phyloP scores from a whole-genome alignment of 2,329 filamentous ascomycete species.

The Escovopsis sp. region DNA sequence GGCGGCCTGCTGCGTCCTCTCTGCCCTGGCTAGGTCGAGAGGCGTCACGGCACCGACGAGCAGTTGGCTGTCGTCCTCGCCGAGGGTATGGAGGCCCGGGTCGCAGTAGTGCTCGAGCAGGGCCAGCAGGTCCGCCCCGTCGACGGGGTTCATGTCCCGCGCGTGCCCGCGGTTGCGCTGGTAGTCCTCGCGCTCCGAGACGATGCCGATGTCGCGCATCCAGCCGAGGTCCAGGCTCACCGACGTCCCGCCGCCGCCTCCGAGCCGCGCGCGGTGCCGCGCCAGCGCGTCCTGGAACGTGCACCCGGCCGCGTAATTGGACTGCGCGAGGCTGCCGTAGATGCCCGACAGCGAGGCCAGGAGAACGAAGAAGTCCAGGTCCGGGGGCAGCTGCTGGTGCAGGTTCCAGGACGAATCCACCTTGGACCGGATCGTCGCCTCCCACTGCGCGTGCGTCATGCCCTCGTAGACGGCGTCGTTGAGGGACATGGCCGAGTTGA shows the following conservation, averaged over 20 bases:
- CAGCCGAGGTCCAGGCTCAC: conserved; percentile 9
- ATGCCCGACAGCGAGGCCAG: conserved; percentile 21
- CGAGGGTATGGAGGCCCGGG: background rate
- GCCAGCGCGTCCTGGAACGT: conserved; percentile 17
- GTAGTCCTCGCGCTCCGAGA: conserved; percentile 9
- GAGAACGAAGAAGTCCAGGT: conserved; percentile 24
- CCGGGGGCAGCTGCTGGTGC: conserved; percentile 7
- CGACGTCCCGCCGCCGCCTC: background rate
- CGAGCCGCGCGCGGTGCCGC: conserved; percentile 2
- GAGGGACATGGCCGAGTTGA: conserved; percentile 17
- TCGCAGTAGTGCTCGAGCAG: conserved; percentile 1
- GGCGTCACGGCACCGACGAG: conserved; percentile 1
- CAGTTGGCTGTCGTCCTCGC: background rate
- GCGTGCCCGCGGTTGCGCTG: background rate
- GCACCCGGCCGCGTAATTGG: conserved; percentile 24
- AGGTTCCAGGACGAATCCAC: conserved; percentile 17
- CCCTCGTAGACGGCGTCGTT: conserved; percentile 18
- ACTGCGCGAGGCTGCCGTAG: conserved; percentile 18
- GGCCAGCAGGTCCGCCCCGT: background rate
- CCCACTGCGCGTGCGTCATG: conserved; percentile 13
- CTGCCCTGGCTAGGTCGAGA: background rate
- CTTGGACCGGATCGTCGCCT: conserved; percentile 17
- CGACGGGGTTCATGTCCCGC: conserved; percentile 1
- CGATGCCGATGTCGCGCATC: conserved; percentile 12
- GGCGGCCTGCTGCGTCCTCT: background rate